phyloP scores from a whole-genome alignment of 2,329 filamentous ascomycete genomes.

The Aspergillus aculeatus region DNA sequence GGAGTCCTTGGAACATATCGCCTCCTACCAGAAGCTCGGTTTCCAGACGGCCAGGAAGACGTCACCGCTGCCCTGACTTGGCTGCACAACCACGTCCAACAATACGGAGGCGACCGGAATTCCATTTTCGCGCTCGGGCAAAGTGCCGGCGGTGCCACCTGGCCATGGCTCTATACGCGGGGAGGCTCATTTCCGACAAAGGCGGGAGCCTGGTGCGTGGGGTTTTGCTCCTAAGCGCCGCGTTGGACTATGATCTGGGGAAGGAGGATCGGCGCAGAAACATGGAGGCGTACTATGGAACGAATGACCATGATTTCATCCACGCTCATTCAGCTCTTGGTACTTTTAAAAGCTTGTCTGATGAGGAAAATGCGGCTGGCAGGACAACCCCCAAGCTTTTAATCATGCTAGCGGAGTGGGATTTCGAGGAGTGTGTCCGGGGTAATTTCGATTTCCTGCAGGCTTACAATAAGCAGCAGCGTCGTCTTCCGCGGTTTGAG shows the following conservation, averaged over 20 bases:
- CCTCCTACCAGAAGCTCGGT: conserved; percentile 1
- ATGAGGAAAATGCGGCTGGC: no score
- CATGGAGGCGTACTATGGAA: conserved; percentile 7
- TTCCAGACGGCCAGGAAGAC: conserved; percentile 1
- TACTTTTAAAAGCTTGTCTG: not conserved
- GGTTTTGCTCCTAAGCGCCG: conserved; percentile 4
- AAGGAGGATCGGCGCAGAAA: not conserved
- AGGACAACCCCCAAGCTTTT: not conserved
- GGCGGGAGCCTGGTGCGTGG: not conserved
- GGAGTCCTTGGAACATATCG: conserved; percentile 3
- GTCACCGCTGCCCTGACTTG: not conserved
- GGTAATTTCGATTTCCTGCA: conserved; percentile 5
- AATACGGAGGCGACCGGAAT: not conserved
- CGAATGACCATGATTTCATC: not conserved
- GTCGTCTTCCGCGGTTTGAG: not conserved
- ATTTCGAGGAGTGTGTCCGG: not conserved
- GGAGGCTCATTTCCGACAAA: not conserved
- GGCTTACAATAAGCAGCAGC: not conserved
- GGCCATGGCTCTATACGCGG: conserved; percentile 3
- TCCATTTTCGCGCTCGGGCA: conserved; percentile 1
- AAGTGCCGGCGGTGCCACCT: conserved; percentile 4
- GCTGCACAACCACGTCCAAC: not conserved
- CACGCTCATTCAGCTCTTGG: not conserved
- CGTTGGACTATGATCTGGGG: conserved; percentile 4
- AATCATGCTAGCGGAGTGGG: conserved; percentile 1